phyloP scores from a whole-genome alignment of 202 grass and related monocot species.

The Panicum virgatum region DNA sequence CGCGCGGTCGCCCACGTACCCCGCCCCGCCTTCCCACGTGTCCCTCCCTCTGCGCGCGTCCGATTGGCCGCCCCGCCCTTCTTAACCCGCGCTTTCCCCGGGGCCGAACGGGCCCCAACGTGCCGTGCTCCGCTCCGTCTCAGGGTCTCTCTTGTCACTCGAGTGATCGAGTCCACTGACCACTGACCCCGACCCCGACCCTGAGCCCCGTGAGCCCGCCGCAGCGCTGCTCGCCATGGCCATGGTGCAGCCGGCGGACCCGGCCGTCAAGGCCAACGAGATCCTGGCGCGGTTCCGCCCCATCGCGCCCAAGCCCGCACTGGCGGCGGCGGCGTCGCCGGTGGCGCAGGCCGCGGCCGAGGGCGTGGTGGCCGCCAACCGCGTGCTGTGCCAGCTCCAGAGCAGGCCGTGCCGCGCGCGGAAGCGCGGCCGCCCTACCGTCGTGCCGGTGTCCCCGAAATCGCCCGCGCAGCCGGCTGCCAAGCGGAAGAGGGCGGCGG shows the following conservation, averaged over 20 bases:
- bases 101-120: not conserved
- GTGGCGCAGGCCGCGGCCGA: constrained; percentile 6
- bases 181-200: not conserved
- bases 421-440: constrained; percentile 58
- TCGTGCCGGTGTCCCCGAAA: constrained; percentile 26
- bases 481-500: constrained; percentile 51
- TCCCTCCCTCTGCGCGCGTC: constrained; percentile 63
- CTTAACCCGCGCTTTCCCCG: constrained; percentile 36
- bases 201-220: not conserved
- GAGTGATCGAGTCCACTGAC: not conserved
- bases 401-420: constrained; percentile 63
- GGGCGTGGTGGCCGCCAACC: constrained; percentile 18
- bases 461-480: not conserved
- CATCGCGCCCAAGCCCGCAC: constrained; percentile 84
- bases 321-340: constrained; percentile 15
- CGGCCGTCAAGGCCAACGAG: constrained; percentile 88
- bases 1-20: constrained; percentile 71
- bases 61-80: constrained; percentile 65
- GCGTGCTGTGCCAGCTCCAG: constrained; percentile 60
- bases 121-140: constrained; percentile 32
- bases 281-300: constrained; percentile 88
- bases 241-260: constrained; percentile 67
- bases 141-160: not conserved
- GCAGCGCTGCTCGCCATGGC: constrained; percentile 31
- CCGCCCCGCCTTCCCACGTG: constrained; percentile 58